Percentiles rank a stretch among this genome's conserved stretches.
Conservation (phyloP, 306 rosid genomes). For the Ceratonia siliqua region DNA sequence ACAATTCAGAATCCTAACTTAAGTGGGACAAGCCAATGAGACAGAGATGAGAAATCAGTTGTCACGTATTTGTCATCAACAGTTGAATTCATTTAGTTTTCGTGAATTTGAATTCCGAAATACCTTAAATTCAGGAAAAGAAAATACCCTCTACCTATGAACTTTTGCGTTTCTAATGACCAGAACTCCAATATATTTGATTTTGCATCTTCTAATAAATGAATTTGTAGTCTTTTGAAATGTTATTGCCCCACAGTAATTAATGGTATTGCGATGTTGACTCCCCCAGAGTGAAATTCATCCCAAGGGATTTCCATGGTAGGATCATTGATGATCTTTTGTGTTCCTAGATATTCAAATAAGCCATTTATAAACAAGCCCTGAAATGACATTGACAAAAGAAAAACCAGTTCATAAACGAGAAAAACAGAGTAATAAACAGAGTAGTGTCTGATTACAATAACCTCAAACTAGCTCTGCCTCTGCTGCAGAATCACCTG, state of each 20-base stretch:
- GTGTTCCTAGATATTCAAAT: not conserved
- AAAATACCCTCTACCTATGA: not conserved
- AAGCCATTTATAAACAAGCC: not conserved
- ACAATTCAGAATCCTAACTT: slow-evolving; percentile 3
- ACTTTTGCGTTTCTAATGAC: not conserved
- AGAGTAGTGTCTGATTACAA: not conserved
- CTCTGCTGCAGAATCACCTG: not conserved
- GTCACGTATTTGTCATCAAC: not conserved
- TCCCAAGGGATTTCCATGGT: not conserved
- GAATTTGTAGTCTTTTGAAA: too few species aligned
- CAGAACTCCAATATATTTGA: too few species aligned
- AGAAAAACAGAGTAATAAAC: not conserved
- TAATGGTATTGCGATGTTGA: not conserved
- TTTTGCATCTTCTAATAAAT: not conserved
- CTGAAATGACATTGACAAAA: not conserved
- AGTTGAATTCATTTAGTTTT: not conserved
- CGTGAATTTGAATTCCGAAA: not conserved
- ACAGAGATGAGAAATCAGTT: not conserved
- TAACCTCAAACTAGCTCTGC: slow-evolving; percentile 21
- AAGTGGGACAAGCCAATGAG: not conserved
- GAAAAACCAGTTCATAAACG: not conserved
- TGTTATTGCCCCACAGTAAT: too few species aligned
- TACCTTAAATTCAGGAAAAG: not conserved
- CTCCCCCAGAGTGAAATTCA: not conserved
- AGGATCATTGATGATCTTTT: not conserved